Evolutionary conservation across 805 yeast species (phyloP).

Genomic region (Cyberlindnera misumaiensis): DNA sequence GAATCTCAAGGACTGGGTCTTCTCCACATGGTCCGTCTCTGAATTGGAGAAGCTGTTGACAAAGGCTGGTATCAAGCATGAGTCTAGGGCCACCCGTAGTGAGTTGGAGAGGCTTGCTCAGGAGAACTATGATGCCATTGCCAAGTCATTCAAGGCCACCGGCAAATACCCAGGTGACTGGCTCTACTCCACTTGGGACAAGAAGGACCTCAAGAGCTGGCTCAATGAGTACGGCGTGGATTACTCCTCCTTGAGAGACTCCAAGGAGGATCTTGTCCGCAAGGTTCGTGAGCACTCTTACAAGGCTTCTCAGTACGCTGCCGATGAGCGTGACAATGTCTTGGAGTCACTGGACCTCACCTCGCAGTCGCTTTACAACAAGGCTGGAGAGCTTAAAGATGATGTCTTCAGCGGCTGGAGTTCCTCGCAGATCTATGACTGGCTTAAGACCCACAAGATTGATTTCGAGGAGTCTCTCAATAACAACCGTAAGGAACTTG

Average conservation of each 20-base stretch:
- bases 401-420: slow-evolving; percentile 47
- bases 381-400: slow-evolving; percentile 33
- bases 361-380: slow-evolving; percentile 30
- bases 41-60: slow-evolving; percentile 29
- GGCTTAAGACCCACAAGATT: slow-evolving; percentile 43
- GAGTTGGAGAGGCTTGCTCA: slow-evolving; percentile 36
- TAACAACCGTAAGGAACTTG: slow-evolving; percentile 29
- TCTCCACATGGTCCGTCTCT: slow-evolving; percentile 37
- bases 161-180: slow-evolving; percentile 45
- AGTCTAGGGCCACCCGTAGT: slow-evolving; percentile 27
- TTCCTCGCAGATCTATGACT: slow-evolving; percentile 45
- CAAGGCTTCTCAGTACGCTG: slow-evolving; percentile 32
- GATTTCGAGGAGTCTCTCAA: slow-evolving; percentile 29
- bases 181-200: slow-evolving; percentile 49
- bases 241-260: slow-evolving; percentile 29
- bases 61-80: slow-evolving; percentile 25
- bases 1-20: slow-evolving; percentile 37
- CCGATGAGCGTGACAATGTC: slow-evolving; percentile 32
- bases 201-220: slow-evolving; percentile 42
- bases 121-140: slow-evolving; percentile 34
- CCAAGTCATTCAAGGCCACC: slow-evolving; percentile 29
- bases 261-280: slow-evolving; percentile 39
- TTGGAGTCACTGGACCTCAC: slow-evolving; percentile 35
- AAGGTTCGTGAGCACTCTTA: slow-evolving; percentile 40
- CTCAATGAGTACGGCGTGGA: slow-evolving; percentile 38